These are phyloP conservation scores for Cordyceps sp. DNA, from an alignment of 2,329 filamentous ascomycete species.

Conservation along the genomic window DNA sequence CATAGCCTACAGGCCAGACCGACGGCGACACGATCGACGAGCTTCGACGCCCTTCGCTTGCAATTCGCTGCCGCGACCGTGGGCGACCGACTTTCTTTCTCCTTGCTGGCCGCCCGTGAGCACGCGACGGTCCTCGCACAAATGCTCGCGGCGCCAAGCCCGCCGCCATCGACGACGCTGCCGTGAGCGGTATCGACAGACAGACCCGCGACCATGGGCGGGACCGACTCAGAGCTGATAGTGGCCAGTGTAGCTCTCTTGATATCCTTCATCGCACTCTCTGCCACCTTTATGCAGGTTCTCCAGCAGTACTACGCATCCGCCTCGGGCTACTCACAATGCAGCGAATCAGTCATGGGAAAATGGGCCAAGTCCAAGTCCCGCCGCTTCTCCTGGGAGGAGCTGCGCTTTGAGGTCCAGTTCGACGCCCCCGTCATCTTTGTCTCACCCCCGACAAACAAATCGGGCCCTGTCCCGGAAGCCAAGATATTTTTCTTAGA, in stretches of 20 bases:
- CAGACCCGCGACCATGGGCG: background rate
- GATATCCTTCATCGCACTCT: slow-evolving; percentile 28
- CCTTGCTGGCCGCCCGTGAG: too few relatives aligned
- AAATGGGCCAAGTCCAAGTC: slow-evolving; percentile 24
- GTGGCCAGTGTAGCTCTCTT: slow-evolving; percentile 27
- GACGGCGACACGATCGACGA: too few relatives aligned
- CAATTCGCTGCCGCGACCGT: too few relatives aligned
- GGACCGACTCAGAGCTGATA: slow-evolving; percentile 14
- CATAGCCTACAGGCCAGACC: too few relatives aligned
- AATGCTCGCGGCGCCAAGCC: too few relatives aligned
- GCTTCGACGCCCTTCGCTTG: too few relatives aligned
- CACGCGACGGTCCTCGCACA: too few relatives aligned
- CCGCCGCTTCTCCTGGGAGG: slow-evolving; percentile 21
- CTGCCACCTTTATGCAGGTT: slow-evolving; percentile 28
- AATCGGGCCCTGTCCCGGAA: slow-evolving; percentile 15
- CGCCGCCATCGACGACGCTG: too few relatives aligned
- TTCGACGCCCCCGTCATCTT: slow-evolving; percentile 35
- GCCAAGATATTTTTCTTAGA: slow-evolving; percentile 19
- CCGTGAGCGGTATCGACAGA: too few relatives aligned
- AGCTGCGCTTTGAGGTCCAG: slow-evolving; percentile 31
- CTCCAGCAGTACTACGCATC: slow-evolving; percentile 33
- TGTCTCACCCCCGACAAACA: slow-evolving; percentile 25
- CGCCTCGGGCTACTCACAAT: slow-evolving; percentile 30
- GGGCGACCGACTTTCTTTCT: too few relatives aligned
- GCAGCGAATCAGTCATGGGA: slow-evolving; percentile 29